Conservation (phyloP, 257 asterid genomes). For the Solanum lignicaule region DNA sequence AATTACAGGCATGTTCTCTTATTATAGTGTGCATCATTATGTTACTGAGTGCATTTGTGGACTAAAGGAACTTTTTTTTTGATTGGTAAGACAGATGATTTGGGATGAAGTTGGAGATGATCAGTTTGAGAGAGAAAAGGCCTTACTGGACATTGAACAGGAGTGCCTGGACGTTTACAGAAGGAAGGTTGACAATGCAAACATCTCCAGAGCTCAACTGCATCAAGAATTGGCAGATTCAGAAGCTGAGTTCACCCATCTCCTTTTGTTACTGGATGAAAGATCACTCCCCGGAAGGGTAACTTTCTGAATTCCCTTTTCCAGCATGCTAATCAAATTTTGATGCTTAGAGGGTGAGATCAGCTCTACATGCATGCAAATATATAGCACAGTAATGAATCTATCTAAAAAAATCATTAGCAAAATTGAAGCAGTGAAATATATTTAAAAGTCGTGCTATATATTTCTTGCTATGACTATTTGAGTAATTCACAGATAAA, state of each 20-base stretch:
- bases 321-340: neutral
- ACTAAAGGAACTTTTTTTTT: neutral
- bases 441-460: neutral
- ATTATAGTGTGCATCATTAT: neutral
- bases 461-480: neutral
- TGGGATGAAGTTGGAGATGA: slow-evolving; percentile 98
- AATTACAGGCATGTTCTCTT: slow-evolving; percentile 53
- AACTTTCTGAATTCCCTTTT: slow-evolving; percentile 7
- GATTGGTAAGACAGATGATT: slow-evolving; percentile 52
- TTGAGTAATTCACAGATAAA: neutral
- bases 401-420: neutral
- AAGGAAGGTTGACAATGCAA: slow-evolving; percentile 86
- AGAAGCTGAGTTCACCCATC: slow-evolving; percentile 87
- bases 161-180: slow-evolving; percentile 89
- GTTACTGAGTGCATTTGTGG: neutral
- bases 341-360: neutral
- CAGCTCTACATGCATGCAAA: neutral
- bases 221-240: slow-evolving; percentile 94
- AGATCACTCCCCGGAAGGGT: slow-evolving; percentile 91
- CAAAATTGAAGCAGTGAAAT: neutral
- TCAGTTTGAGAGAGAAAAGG: slow-evolving; percentile 62
- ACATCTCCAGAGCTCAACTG: slow-evolving; percentile 69
- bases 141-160: slow-evolving; percentile 67
- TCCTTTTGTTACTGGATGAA: slow-evolving; percentile 85
- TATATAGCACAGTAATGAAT: neutral